Evolutionary conservation across 129 eudicot genomes (phyloP).

Genomic region (Oenanthe sinensis): DNA sequence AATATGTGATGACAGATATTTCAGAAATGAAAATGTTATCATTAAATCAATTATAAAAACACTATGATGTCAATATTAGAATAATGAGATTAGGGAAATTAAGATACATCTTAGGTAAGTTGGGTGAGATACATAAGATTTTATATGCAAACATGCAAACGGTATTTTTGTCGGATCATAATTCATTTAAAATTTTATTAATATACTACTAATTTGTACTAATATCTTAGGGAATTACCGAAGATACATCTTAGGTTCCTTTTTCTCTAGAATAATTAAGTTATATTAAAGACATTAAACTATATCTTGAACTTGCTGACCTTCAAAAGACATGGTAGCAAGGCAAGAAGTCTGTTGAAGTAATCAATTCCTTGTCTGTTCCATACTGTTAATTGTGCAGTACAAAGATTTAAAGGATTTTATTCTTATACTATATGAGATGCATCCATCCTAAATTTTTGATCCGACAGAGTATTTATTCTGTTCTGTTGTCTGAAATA

Average conservation of each 20-base stretch:
- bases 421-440: neutral
- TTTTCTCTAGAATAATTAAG: no score
- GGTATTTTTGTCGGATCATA: no score
- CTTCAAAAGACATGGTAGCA: neutral
- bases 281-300: neutral
- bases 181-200: no score
- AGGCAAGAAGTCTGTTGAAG: neutral
- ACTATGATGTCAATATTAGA: neutral
- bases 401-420: neutral
- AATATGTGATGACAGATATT: neutral
- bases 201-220: no score
- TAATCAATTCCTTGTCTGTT: neutral
- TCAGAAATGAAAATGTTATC: neutral
- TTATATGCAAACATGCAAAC: no score
- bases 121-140: no score
- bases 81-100: no score
- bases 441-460: neutral
- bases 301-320: neutral
- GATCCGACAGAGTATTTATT: neutral
- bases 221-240: no score
- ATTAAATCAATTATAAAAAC: neutral
- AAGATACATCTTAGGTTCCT: no score
- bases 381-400: neutral
- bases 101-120: no score
- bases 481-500: neutral